Base-by-base conservation (phyloP, 805 yeast genomes). In the Cyberlindnera galapagoensis region DNA sequence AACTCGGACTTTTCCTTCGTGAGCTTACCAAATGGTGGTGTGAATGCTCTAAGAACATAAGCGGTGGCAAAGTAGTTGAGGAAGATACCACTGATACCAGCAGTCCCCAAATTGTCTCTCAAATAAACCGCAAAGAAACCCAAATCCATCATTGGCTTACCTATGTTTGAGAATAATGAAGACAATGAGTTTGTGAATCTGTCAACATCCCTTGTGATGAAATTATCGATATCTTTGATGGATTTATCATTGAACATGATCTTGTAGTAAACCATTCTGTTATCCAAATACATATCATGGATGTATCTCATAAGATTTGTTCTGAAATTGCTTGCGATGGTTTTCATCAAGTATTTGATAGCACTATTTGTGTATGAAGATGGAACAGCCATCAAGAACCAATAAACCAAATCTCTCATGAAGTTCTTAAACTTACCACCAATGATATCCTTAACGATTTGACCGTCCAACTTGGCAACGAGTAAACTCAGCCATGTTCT, bases 291-390 rank as follows among this genome's bases (percentile, higher is more conserved):
- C 57, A 88, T 67, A 51, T 88, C 97, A 59, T 88, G 96, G 45
- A 88, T 74, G 55, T 88, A 88, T 45, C 96, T 72, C 22, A 80
- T 75, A 46, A 88, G 65, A 43, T 79, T 79, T 2, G 92, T 80
- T 64, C 97, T 74, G 63, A 88, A 88, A 47, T 83, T 84, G 33
- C 86, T 66, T 9, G 94, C 76, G 37, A 88, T 62, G 46, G 84
- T 70, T 49, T 79, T 74, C 34, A 87, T 83, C 45, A 88, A 60
- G 49, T 72, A 84, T 52, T 81, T 83, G 52, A 88, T 88, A 36
- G 90, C 87, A 29, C 95, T 81, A 57, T 88, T 88, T 20, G 95
- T 82, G 56, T 85, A 88, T 3, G 92, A 78, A 1, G 96, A 94
- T 3, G 97, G 97, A 40, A 88, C 75, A 1, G 96, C 96, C 51